phyloP scores from a whole-genome alignment of 345 rosid species.

The Syzygium jambos region DNA sequence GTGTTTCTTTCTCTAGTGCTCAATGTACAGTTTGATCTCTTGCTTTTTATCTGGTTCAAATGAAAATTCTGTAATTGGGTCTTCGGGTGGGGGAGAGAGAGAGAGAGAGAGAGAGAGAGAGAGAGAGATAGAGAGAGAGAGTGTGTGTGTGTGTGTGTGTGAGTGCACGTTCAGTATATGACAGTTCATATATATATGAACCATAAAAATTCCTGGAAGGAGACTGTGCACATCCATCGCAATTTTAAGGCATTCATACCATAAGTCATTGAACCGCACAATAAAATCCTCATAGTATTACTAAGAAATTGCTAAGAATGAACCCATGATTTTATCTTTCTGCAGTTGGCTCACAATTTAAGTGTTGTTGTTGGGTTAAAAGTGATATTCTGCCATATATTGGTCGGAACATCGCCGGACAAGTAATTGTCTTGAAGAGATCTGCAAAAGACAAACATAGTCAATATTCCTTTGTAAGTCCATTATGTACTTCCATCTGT shows the following conservation, averaged over 20 bases:
- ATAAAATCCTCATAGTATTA: background rate
- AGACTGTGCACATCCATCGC: background rate
- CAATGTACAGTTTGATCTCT: background rate
- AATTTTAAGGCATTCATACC: background rate
- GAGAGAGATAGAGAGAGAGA: too few species aligned
- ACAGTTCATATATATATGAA: background rate
- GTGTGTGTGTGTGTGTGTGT: background rate
- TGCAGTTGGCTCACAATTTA: conserved; percentile 46
- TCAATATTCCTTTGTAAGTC: background rate
- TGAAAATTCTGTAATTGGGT: background rate
- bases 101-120: too few species aligned
- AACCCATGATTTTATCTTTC: background rate
- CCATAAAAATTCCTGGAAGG: background rate
- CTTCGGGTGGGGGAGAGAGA: background rate
- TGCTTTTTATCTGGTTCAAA: background rate
- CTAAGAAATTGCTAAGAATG: background rate
- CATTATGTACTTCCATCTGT: background rate
- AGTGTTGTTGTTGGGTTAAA: conserved; percentile 38
- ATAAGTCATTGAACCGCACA: background rate
- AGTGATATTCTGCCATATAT: conserved; percentile 61
- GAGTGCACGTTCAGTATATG: background rate
- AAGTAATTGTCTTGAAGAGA: conserved; percentile 62
- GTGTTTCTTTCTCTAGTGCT: background rate
- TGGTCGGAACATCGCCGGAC: conserved; percentile 56
- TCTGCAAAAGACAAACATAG: conserved; percentile 39